Percentiles rank a stretch among this genome's conserved stretches.
phyloP scores from a whole-genome alignment of 176 grass and related monocot genomes.

The Cenchrus purpureus region DNA sequence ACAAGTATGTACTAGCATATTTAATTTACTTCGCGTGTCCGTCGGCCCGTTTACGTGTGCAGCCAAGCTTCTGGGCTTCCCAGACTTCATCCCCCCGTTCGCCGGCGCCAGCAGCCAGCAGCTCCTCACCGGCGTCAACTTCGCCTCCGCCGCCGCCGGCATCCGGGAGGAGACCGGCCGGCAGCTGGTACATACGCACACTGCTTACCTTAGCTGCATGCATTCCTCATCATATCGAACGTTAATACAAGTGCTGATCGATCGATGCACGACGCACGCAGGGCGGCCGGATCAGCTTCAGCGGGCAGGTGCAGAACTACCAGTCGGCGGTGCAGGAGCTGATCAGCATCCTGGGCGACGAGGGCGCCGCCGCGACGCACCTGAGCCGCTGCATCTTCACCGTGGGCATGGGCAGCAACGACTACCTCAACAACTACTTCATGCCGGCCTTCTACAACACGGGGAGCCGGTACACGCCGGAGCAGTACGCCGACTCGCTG shows the following conservation, averaged over 20 bases:
- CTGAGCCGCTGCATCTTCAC: slow-evolving; percentile 89
- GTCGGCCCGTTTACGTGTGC: neutral
- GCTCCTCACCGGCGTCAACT: slow-evolving; percentile 79
- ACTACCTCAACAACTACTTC: slow-evolving; percentile 99
- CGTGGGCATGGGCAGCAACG: slow-evolving; percentile 91
- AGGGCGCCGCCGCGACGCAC: slow-evolving; percentile 67
- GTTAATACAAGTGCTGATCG: no score
- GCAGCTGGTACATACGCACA: slow-evolving; percentile 50
- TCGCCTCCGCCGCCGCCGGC: slow-evolving; percentile 84
- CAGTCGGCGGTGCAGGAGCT: slow-evolving; percentile 72
- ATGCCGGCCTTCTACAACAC: slow-evolving; percentile 80
- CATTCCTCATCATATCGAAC: neutral
- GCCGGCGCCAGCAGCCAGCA: slow-evolving; percentile 56
- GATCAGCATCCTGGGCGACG: slow-evolving; percentile 39
- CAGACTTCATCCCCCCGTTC: slow-evolving; percentile 76
- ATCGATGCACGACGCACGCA: neutral
- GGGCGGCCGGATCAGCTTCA: slow-evolving; percentile 68
- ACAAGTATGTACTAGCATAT: neutral
- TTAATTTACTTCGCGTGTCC: no score
- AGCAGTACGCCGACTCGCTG: slow-evolving; percentile 68
- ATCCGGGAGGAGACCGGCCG: slow-evolving; percentile 87
- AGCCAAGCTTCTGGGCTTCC: slow-evolving; percentile 81
- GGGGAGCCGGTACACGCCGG: slow-evolving; percentile 63
- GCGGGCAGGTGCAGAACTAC: slow-evolving; percentile 78
- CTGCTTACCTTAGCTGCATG: neutral